Percentiles rank a stretch among this genome's conserved stretches.
Conservation (phyloP, 768 basidiomycete species). For the Phaeotremella skinneri region DNA sequence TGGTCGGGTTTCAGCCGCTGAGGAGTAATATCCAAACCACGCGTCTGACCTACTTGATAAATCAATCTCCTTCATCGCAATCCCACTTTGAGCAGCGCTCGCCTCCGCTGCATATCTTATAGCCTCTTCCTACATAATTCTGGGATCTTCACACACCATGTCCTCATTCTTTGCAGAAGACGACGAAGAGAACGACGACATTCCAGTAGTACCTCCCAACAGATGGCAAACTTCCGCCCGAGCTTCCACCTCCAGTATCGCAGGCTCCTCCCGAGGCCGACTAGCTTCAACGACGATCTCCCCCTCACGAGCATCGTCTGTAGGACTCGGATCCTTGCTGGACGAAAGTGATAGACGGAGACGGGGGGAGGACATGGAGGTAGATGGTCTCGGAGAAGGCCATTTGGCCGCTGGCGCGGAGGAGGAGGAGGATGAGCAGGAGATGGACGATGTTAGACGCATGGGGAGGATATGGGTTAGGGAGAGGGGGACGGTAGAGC, state of each 20-base stretch:
- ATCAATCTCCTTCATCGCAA: no score
- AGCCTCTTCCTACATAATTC: not conserved
- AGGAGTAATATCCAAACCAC: no score
- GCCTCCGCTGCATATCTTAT: not conserved
- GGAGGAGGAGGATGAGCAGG: conserved; percentile 27
- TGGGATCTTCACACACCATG: not conserved
- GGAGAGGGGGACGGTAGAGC: conserved; percentile 45
- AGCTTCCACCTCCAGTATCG: not conserved
- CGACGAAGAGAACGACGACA: not conserved
- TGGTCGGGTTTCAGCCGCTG: no score
- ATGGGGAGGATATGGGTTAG: conserved; percentile 41
- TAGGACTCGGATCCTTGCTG: not conserved
- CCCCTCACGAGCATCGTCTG: not conserved
- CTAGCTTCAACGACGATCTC: not conserved
- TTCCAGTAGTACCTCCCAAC: not conserved
- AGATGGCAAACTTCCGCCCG: not conserved
- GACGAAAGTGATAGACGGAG: not conserved
- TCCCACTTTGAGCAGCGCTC: not conserved
- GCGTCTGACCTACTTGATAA: no score
- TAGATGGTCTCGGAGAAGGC: not conserved
- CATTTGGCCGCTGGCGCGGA: conserved; percentile 16
- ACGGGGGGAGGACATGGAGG: not conserved
- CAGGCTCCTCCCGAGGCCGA: not conserved
- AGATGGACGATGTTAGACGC: conserved; percentile 38
- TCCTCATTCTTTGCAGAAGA: conserved; percentile 1